Conservation (phyloP, 768 basidiomycete genomes). For the Leccinum disarticulatum region DNA sequence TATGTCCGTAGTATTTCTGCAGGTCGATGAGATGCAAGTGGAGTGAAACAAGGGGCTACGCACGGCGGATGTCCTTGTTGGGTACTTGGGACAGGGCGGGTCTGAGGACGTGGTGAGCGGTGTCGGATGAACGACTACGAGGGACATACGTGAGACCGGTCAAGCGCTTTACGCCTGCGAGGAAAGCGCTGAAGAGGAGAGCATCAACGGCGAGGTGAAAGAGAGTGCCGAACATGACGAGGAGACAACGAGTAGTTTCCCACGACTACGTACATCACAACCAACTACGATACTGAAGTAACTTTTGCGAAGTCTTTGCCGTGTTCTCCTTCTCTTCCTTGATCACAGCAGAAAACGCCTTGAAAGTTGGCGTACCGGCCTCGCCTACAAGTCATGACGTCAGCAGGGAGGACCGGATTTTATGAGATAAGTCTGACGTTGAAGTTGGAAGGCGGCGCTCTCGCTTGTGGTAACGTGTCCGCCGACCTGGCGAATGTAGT, state of each 20-base stretch:
- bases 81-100: conserved; percentile 74
- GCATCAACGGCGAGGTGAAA: conserved; percentile 78
- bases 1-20: conserved; percentile 73
- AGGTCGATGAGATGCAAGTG: conserved; percentile 2
- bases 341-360: conserved; percentile 64
- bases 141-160: conserved; percentile 80
- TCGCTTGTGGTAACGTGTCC: conserved; percentile 81
- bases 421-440: conserved; percentile 42
- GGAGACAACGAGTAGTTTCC: conserved; percentile 7
- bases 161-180: conserved; percentile 81
- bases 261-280: conserved; percentile 21
- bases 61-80: conserved; percentile 88
- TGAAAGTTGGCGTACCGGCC: conserved; percentile 64
- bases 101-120: conserved; percentile 36
- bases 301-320: conserved; percentile 32
- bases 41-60: conserved; percentile 32
- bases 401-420: conserved; percentile 14
- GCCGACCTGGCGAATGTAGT: conserved; percentile 68
- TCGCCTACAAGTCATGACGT: conserved; percentile 44
- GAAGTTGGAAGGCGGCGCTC: conserved; percentile 74
- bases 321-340: conserved; percentile 78
- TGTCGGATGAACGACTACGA: background rate
- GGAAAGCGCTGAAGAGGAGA: conserved; percentile 72
- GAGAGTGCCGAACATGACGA: conserved; percentile 31
- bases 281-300: conserved; percentile 31